Base-by-base conservation (phyloP, 129 eudicot genomes). In the Flaveria bidentis region DNA sequence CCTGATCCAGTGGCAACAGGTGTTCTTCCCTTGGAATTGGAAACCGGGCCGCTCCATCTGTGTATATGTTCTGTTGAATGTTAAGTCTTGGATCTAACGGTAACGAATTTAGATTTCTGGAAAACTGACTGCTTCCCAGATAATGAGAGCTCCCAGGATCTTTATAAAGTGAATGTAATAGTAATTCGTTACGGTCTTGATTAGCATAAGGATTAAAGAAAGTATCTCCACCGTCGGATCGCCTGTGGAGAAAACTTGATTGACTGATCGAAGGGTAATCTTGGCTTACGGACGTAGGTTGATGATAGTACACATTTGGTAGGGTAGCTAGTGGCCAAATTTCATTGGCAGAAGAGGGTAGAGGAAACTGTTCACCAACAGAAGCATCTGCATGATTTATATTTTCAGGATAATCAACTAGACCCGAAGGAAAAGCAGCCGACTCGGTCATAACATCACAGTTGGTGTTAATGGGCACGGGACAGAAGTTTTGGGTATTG, bases 161-260 rank as follows among this genome's bases (percentile, higher is more conserved):
- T 82, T 88, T 88, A 47, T 79, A 85, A 46, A 94, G 66, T 18
- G 97, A 71, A n/a, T 89, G 93, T 15, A 85, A 78, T 23, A 87
- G 81, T 47, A 91, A 78, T 14, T 85, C 96, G 39, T 63, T 87
- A 77, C 83, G 83, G 62, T 86, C 89, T 85, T 85, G 90, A 81
- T 74, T 80, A 45, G 84, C 72, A 76, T 86, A 87, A 22, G 93
- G 78, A 82, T 53, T 67, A 66, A 80, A 85, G 72, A 90, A 88
- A 28, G 92, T 67, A 67, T 81, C 73, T 14, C 72, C 84, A 22
- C 44, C 72, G 1, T 61, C 67, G 7, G 94, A 45, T 74, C 78
- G 84, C 69, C 87, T 61, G 53, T 68, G 66, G 62, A 81, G 18
- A 30, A 85, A 51, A 83, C 70, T 78, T 79, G 80, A 82, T 71